phyloP scores from a whole-genome alignment of 495 filamentous ascomycete species.

The Aspergillus haitiensis region DNA sequence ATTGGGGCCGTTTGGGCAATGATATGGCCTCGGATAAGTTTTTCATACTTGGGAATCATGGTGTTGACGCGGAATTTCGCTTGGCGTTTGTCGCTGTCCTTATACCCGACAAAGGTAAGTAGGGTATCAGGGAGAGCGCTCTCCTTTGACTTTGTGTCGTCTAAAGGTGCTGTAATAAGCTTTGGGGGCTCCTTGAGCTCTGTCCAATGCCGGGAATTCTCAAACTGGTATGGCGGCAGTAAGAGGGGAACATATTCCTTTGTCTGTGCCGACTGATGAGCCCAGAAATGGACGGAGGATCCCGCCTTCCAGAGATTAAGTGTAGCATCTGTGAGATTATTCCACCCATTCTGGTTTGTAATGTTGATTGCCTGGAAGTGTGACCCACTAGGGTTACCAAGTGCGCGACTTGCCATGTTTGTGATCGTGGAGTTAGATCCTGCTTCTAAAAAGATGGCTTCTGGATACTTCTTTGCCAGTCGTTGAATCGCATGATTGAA shows the following conservation, averaged over 20 bases:
- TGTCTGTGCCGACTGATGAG: constrained; percentile 37
- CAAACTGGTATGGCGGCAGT: constrained; percentile 56
- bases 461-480: constrained; percentile 31
- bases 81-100: constrained; percentile 32
- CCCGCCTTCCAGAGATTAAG: constrained; percentile 49
- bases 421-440: constrained; percentile 48
- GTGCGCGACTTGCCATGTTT: constrained; percentile 40
- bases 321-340: constrained; percentile 40
- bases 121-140: constrained; percentile 14
- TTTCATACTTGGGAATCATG: constrained; percentile 33
- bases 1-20: constrained; percentile 49
- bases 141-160: constrained; percentile 5
- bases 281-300: constrained; percentile 43
- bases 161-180: not conserved
- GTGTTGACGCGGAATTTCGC: constrained; percentile 49
- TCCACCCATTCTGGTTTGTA: constrained; percentile 26
- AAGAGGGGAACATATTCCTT: constrained; percentile 30
- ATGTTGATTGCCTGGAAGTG: constrained; percentile 46
- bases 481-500: constrained; percentile 49
- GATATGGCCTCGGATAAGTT: constrained; percentile 38
- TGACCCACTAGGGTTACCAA: constrained; percentile 13
- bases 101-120: constrained; percentile 42
- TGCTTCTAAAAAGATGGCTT: constrained; percentile 49
- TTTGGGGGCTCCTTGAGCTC: constrained; percentile 14
- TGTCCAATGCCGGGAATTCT: constrained; percentile 41